Evolutionary conservation across 2,329 filamentous ascomycete genomes (phyloP).

Genomic region (Fulvia fulva): DNA sequence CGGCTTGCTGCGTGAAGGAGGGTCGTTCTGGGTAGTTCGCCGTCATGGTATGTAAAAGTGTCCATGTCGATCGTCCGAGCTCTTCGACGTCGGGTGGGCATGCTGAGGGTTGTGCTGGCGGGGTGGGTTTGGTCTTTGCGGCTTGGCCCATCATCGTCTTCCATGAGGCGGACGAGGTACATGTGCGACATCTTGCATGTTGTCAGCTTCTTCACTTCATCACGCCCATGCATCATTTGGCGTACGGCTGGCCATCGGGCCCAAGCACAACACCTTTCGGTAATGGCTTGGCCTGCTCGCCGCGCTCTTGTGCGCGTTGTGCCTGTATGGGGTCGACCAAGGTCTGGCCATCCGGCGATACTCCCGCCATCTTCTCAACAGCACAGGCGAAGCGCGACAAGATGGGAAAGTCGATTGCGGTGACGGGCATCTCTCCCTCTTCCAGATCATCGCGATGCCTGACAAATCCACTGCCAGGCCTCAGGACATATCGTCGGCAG

Average conservation of each 20-base stretch:
- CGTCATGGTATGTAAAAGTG: conserved; percentile 84
- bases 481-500: no score
- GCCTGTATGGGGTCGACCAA: conserved; percentile 28
- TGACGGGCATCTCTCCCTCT: conserved; percentile 33
- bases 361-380: conserved; percentile 36
- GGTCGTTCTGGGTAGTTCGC: conserved; percentile 76
- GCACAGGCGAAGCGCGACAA: conserved; percentile 37
- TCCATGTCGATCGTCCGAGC: conserved; percentile 88
- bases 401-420: conserved; percentile 36
- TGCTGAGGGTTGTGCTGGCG: conserved; percentile 46
- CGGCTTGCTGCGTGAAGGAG: conserved; percentile 63
- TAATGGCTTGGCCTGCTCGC: conserved; percentile 45
- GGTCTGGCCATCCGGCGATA: conserved; percentile 32
- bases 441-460: conserved; percentile 7
- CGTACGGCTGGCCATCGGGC: conserved; percentile 81
- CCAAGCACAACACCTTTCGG: conserved; percentile 71
- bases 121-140: conserved; percentile 33
- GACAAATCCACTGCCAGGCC: conserved; percentile 19
- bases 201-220: not conserved
- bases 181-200: conserved; percentile 61
- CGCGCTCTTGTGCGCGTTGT: conserved; percentile 25
- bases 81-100: conserved; percentile 88
- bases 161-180: conserved; percentile 60
- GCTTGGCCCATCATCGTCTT: conserved; percentile 46
- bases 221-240: conserved; percentile 6